A percentile compares a stretch with the other conserved stretches of the same genome.
Evolutionary conservation across 1,284 basidiomycete genomes (phyloP).

Genomic region (Ganoderma leucocontextum): DNA sequence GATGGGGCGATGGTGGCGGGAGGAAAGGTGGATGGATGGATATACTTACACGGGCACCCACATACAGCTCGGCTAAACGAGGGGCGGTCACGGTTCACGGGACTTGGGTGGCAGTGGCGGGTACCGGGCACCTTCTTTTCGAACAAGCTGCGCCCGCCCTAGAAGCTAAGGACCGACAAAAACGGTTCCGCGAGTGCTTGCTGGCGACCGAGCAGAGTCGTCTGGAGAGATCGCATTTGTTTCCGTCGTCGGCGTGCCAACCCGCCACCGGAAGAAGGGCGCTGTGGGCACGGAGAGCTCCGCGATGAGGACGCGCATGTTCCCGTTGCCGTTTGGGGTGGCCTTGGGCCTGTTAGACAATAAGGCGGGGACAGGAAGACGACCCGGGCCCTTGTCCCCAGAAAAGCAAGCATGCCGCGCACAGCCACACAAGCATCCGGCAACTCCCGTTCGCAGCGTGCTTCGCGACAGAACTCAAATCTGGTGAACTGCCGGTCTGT

Average conservation of each 20-base stretch:
- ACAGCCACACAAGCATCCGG: background rate
- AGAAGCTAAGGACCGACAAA: background rate
- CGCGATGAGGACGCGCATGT: background rate
- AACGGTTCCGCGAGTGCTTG: background rate
- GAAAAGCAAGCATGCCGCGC: background rate
- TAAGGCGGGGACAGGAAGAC: background rate
- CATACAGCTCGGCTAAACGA: background rate
- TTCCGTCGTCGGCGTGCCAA: slow-evolving; percentile 1
- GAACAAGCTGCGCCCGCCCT: background rate
- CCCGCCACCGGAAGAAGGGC: background rate
- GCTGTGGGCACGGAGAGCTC: background rate
- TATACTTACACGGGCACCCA: background rate
- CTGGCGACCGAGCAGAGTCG: background rate
- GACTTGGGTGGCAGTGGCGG: slow-evolving; percentile 7
- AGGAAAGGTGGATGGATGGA: background rate
- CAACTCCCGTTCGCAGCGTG: background rate
- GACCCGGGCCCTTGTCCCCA: background rate
- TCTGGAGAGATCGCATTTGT: background rate
- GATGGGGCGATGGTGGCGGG: background rate
- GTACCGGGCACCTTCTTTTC: background rate
- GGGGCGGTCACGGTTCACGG: slow-evolving; percentile 1
- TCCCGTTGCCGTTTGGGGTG: background rate
- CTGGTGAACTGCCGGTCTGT: too few relatives aligned
- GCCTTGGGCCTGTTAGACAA: background rate
- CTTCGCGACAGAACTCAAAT: too few relatives aligned